phyloP scores from a whole-genome alignment of 371 early-diverging fungal species.

The Mucor mucedo region DNA sequence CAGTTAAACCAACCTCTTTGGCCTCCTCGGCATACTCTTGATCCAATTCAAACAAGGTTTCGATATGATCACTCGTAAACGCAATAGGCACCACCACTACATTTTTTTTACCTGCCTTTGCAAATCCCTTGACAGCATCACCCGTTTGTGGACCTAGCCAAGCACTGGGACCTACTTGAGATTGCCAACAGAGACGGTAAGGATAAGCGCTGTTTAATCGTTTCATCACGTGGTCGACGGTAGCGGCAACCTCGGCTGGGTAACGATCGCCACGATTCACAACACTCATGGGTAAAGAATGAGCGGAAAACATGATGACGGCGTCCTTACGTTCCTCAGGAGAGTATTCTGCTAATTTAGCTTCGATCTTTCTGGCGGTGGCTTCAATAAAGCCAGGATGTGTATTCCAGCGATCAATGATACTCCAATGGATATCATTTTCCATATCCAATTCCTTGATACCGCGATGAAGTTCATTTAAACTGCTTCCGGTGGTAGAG shows the following conservation, averaged over 20 bases:
- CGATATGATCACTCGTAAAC: slow-evolving; percentile 96
- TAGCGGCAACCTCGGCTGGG: slow-evolving; percentile 91
- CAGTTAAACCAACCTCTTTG: slow-evolving; percentile 77
- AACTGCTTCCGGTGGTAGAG: slow-evolving; percentile 91
- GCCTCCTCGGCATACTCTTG: slow-evolving; percentile 90
- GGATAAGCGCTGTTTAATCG: slow-evolving; percentile 76
- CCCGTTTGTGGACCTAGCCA: slow-evolving; percentile 95
- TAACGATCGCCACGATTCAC: slow-evolving; percentile 94
- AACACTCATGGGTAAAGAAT: slow-evolving; percentile 93
- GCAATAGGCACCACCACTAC: slow-evolving; percentile 91
- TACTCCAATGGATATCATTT: slow-evolving; percentile 80
- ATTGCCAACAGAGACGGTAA: slow-evolving; percentile 95
- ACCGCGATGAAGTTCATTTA: slow-evolving; percentile 85
- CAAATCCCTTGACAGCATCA: slow-evolving; percentile 79
- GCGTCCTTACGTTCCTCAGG: slow-evolving; percentile 69
- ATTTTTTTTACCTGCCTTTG: slow-evolving; percentile 76
- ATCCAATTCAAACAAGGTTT: slow-evolving; percentile 96
- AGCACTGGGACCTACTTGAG: slow-evolving; percentile 91
- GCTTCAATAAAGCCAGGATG: slow-evolving; percentile 88
- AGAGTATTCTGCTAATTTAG: slow-evolving; percentile 71
- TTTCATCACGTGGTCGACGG: slow-evolving; percentile 84
- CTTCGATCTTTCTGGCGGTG: slow-evolving; percentile 78
- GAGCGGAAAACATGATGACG: slow-evolving; percentile 92
- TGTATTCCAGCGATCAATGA: slow-evolving; percentile 94
- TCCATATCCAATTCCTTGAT: slow-evolving; percentile 68